These are phyloP conservation scores for Lactifluus rugatus DNA, from an alignment of 768 basidiomycete genomes.

Conservation along the genomic window DNA sequence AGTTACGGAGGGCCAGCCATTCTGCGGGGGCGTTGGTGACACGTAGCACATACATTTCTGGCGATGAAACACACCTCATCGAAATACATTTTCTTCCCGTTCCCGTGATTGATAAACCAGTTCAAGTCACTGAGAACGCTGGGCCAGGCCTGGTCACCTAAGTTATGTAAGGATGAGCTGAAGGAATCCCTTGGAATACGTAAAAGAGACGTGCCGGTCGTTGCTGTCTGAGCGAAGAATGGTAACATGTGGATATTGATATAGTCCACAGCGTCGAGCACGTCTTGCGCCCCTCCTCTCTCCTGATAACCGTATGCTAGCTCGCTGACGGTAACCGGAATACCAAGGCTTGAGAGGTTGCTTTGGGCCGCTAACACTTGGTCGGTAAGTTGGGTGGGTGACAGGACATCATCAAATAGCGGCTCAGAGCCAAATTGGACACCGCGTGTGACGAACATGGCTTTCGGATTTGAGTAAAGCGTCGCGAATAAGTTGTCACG, in stretches of 20 bases:
- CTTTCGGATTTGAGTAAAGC: constrained; percentile 27
- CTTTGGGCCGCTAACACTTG: constrained; percentile 43
- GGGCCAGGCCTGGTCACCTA: constrained; percentile 54
- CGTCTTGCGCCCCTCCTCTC: constrained; percentile 40
- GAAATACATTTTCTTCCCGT: constrained; percentile 67
- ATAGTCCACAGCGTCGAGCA: constrained; percentile 50
- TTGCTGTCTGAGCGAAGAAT: constrained; percentile 50
- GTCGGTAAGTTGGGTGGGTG: constrained; percentile 36
- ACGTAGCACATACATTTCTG: not conserved
- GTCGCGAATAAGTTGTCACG: constrained; percentile 24
- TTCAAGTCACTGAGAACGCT: constrained; percentile 47
- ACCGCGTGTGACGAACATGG: constrained; percentile 54
- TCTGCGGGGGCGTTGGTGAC: constrained; percentile 33
- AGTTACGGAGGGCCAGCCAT: constrained; percentile 68
- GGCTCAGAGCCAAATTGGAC: constrained; percentile 70
- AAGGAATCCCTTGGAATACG: not conserved
- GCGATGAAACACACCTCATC: constrained; percentile 40
- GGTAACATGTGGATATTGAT: constrained; percentile 66
- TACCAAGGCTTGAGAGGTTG: constrained; percentile 41
- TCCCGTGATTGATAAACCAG: constrained; percentile 54
- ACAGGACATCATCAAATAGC: constrained; percentile 48
- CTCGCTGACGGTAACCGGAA: constrained; percentile 54
- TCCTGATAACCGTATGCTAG: constrained; percentile 36
- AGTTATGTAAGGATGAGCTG: not conserved
- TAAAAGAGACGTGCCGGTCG: constrained; percentile 34